A percentile compares a stretch with the other conserved stretches of the same genome.
phyloP scores from a whole-genome alignment of 768 basidiomycete genomes.

The Psilocybe cyanescens region DNA sequence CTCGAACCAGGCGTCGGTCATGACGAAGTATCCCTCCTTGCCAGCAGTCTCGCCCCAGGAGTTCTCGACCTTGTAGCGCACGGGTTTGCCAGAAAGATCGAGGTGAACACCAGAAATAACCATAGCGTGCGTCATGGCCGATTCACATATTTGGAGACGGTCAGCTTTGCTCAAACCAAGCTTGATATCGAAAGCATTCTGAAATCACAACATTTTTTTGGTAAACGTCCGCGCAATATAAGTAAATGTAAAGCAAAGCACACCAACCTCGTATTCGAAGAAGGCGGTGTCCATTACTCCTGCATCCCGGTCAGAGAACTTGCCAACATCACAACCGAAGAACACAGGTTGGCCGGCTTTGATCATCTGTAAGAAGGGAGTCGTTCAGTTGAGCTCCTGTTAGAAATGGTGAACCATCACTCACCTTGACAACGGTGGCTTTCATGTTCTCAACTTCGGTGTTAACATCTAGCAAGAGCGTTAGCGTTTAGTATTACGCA shows the following conservation, averaged over 20 bases:
- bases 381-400: neutral
- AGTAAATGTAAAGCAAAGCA: neutral
- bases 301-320: conserved; percentile 68
- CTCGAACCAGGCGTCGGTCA: conserved; percentile 93
- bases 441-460: conserved; percentile 85
- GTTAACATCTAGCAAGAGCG: conserved; percentile 72
- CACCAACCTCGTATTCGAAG: conserved; percentile 76
- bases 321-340: conserved; percentile 96
- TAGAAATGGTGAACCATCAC: conserved; percentile 9
- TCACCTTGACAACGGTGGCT: conserved; percentile 72
- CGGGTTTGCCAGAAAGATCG: conserved; percentile 69
- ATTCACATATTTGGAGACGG: conserved; percentile 81
- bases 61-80: conserved; percentile 98
- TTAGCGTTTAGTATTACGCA: neutral
- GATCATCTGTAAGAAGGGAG: conserved; percentile 52
- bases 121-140: conserved; percentile 95
- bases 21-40: conserved; percentile 88
- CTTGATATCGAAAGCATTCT: conserved; percentile 84
- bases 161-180: conserved; percentile 85
- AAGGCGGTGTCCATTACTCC: conserved; percentile 90
- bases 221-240: neutral
- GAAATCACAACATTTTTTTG: neutral
- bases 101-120: conserved; percentile 93
- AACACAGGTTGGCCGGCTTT: conserved; percentile 90
- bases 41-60: conserved; percentile 84